Conservation (phyloP, 1,284 basidiomycete genomes). For the Baeospora myosura region DNA sequence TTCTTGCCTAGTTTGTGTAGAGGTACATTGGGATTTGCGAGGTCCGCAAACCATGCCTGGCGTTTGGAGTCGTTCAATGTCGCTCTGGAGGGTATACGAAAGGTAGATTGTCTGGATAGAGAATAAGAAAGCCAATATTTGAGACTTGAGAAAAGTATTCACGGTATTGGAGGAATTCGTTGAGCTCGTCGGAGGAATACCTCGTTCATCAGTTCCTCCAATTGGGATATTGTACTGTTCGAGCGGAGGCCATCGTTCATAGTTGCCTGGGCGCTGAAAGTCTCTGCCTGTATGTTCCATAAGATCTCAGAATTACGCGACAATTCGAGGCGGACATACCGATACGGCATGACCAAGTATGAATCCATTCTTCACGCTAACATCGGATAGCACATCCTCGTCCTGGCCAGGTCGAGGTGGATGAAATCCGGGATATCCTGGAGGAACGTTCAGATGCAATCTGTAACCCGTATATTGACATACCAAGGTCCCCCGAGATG, state of each 20-base stretch:
- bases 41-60: conserved; percentile 84
- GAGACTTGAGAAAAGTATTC: conserved; percentile 21
- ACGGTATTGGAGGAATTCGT: conserved; percentile 54
- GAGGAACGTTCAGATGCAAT: conserved; percentile 4
- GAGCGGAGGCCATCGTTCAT: conserved; percentile 47
- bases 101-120: conserved; percentile 55
- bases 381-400: conserved; percentile 77
- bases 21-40: conserved; percentile 85
- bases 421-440: conserved; percentile 83
- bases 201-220: conserved; percentile 78
- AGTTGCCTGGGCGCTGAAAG: conserved; percentile 48
- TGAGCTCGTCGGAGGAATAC: conserved; percentile 63
- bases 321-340: conserved; percentile 31
- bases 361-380: conserved; percentile 77
- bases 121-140: conserved; percentile 3
- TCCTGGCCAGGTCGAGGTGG: conserved; percentile 79
- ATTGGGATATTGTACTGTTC: conserved; percentile 50
- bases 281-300: conserved; percentile 45
- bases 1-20: conserved; percentile 82
- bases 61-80: conserved; percentile 88
- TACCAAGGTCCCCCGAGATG: conserved; percentile 60
- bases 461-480: conserved; percentile 7
- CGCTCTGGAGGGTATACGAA: conserved; percentile 81
- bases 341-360: conserved; percentile 51
- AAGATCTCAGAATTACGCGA: background rate